These are phyloP conservation scores for Lumnitzera littorea DNA, from an alignment of 345 rosid species.

Conservation along the genomic window DNA sequence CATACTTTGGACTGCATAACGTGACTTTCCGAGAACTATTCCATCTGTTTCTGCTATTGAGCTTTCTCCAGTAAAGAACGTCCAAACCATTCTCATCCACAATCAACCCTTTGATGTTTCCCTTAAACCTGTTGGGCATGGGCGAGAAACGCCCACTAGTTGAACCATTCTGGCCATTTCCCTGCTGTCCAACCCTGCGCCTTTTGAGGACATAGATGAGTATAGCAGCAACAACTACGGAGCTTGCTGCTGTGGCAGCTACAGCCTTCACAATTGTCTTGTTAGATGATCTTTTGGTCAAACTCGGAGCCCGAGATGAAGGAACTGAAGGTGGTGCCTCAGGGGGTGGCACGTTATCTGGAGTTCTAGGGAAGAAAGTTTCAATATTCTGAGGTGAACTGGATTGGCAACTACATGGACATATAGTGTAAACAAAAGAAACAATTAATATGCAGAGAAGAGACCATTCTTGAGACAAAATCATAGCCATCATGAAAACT, in stretches of 20 bases:
- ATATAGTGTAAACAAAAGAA: constrained; percentile 20
- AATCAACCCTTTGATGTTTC: constrained; percentile 43
- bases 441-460: constrained; percentile 11
- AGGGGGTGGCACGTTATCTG: constrained; percentile 5
- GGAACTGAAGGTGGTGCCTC: constrained; percentile 1
- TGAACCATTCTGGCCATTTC: constrained; percentile 21
- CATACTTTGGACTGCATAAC: constrained; percentile 15
- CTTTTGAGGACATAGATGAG: constrained; percentile 39
- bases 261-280: constrained; percentile 40
- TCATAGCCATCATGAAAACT: background rate
- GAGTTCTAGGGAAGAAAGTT: constrained; percentile 37
- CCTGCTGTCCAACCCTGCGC: constrained; percentile 15
- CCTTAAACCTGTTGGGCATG: constrained; percentile 22
- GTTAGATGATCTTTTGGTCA: constrained; percentile 9
- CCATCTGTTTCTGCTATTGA: constrained; percentile 25
- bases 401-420: constrained; percentile 17
- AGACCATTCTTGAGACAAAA: constrained; percentile 21
- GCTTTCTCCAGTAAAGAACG: constrained; percentile 67
- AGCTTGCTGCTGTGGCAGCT: constrained; percentile 47
- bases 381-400: constrained; percentile 52
- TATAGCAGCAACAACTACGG: constrained; percentile 34
- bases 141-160: background rate
- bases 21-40: constrained; percentile 16
- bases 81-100: constrained; percentile 75
- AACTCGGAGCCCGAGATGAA: constrained; percentile 11